Evolutionary conservation across 2,329 filamentous ascomycete species (phyloP).

Genomic region (Fusarium papillatum): DNA sequence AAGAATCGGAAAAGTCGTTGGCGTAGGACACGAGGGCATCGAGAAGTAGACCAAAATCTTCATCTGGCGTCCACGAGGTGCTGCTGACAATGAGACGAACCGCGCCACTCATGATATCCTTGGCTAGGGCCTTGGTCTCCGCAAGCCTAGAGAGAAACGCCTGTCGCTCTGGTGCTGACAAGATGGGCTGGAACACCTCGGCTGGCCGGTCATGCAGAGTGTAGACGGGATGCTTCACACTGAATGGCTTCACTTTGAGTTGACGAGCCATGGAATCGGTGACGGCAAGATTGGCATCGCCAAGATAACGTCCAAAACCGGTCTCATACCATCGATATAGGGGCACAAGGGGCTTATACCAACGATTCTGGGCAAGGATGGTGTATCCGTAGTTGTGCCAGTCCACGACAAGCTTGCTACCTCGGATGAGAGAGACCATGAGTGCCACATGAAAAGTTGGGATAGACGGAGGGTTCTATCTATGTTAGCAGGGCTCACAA

Average conservation of each 20-base stretch:
- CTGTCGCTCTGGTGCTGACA: conserved; percentile 58
- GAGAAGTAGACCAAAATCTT: conserved; percentile 92
- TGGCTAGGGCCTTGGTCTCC: conserved; percentile 72
- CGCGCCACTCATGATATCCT: conserved; percentile 68
- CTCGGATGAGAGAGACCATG: conserved; percentile 80
- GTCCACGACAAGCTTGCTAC: conserved; percentile 89
- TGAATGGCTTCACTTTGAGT: conserved; percentile 74
- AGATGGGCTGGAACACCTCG: conserved; percentile 81
- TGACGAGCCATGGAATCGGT: conserved; percentile 89
- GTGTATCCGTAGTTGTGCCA: conserved; percentile 99
- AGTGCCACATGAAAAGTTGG: conserved; percentile 86
- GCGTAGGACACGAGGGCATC: conserved; percentile 86
- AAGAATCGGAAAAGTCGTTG: conserved; percentile 51
- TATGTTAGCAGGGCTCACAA: conserved; percentile 10
- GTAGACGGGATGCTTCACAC: conserved; percentile 73
- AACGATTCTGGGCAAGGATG: conserved; percentile 78
- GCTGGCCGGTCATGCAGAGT: conserved; percentile 91
- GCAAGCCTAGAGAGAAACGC: conserved; percentile 75
- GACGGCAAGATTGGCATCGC: conserved; percentile 84
- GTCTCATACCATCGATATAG: conserved; percentile 85
- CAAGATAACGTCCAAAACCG: conserved; percentile 75
- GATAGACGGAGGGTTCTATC: conserved; percentile 92
- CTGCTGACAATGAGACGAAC: conserved; percentile 87
- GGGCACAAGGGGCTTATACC: conserved; percentile 80
- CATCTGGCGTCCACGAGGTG: conserved; percentile 97